Evolutionary conservation across 2,329 filamentous ascomycete genomes (phyloP), one percentile per base, ranked within the genome.

Genomic region (Aspergillus tanneri): DNA sequence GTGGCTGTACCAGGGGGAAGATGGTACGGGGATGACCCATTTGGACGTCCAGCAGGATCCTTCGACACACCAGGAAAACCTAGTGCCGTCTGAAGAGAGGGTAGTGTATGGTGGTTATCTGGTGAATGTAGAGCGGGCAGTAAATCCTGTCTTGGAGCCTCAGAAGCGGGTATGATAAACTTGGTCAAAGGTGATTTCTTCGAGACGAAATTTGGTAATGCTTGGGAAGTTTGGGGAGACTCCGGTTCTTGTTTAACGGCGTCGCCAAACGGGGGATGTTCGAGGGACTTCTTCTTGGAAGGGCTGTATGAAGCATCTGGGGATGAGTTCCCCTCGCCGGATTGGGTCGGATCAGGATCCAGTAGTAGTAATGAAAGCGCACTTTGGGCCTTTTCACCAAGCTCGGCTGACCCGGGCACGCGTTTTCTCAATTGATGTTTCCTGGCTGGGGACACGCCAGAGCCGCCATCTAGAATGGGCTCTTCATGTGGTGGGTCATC

Each of bases 31-130:
- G 66, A 49, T 36, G 56, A 47, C 32, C 53, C 53, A 55, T 60
- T 61, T 50, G 58, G 53, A 22, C 61, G 58, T 21, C 54, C 39
- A 10, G 61, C 43, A 25, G 52, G 52, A 14, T 66, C 68, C 34
- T 57, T 63, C 18, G 69, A 53, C 25, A 53, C 47, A 38, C 52
- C 47, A 3, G 50, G 39, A 6, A 69, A 49, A 6, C 54, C 57
- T n/a, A 74, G 58, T 18, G 71, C 63, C 6, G 67, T 67, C 27
- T 65, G 60, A 14, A 77, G 61, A 2, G 73, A 70, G 1, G 74
- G 74, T 6, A 77, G 18, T 4, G 45, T 47, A 25, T 40, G 39
- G 9, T 28, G 19, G n/a, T 42, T 47, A 12, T 47, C 66, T 3
- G 59, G 64, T 9, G 71, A 67, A 28, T 71, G 65, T 35, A 74